Percentiles rank a stretch among this genome's conserved stretches.
phyloP scores from a whole-genome alignment of 352 stramenopile genomes.

The Globisporangium mamillatum region DNA sequence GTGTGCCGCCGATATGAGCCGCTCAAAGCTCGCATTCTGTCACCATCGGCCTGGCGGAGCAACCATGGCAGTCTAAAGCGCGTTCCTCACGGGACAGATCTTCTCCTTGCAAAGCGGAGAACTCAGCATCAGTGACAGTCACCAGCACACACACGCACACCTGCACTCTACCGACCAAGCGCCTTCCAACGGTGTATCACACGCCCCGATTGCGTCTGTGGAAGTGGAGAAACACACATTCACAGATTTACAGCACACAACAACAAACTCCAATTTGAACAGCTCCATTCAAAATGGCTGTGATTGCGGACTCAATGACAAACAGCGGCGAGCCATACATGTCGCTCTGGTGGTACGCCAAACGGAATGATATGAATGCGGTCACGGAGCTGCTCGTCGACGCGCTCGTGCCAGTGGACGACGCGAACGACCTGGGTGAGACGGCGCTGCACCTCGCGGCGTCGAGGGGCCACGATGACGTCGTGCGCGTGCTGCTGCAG shows the following conservation, averaged over 20 bases:
- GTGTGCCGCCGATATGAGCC: not conserved
- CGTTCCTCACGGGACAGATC: conserved; percentile 7
- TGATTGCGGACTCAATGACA: conserved; percentile 4
- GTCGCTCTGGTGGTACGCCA: conserved; percentile 7
- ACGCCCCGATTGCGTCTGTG: conserved; percentile 1
- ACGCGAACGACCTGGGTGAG: conserved; percentile 66
- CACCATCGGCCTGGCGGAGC: not conserved
- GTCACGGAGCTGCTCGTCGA: conserved; percentile 23
- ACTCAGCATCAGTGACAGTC: not conserved
- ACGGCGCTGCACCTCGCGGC: conserved; percentile 75
- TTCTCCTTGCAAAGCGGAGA: conserved; percentile 9
- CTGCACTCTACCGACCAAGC: not conserved
- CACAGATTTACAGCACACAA: not conserved
- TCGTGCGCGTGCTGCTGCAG: conserved; percentile 51
- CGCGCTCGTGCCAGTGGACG: conserved; percentile 41
- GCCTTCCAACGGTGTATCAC: conserved; percentile 4
- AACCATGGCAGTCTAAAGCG: conserved; percentile 7
- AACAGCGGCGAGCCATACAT: not conserved
- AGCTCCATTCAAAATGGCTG: conserved; percentile 1
- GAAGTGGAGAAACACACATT: conserved; percentile 10
- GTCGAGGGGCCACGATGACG: conserved; percentile 44
- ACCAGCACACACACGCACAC: not conserved
- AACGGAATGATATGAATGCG: not conserved
- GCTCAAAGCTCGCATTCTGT: conserved; percentile 1
- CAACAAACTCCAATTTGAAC: not conserved